Percentiles rank a stretch among this genome's conserved stretches.
Evolutionary conservation across 805 yeast genomes (phyloP).

Genomic region (Kodamaea laetipori): DNA sequence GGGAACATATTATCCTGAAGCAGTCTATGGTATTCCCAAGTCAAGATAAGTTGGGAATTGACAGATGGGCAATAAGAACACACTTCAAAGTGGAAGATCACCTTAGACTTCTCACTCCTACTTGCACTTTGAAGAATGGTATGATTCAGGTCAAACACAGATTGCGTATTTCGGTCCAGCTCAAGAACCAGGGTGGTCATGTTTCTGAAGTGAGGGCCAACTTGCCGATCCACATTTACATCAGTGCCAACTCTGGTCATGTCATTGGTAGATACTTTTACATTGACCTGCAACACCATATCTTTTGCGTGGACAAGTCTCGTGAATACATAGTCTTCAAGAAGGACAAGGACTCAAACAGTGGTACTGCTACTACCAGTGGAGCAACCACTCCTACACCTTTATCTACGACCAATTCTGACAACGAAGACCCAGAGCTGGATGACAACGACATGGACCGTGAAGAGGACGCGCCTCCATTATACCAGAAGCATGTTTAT

Average conservation of each 20-base stretch:
- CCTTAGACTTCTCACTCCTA: constrained; percentile 45
- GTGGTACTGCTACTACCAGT: constrained; percentile 1
- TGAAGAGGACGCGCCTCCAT: constrained; percentile 44
- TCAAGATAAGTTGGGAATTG: constrained; percentile 26
- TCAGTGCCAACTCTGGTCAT: constrained; percentile 42
- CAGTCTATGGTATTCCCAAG: constrained; percentile 27
- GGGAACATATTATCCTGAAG: constrained; percentile 34
- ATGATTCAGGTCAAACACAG: constrained; percentile 49
- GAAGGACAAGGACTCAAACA: constrained; percentile 20
- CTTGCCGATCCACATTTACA: constrained; percentile 47
- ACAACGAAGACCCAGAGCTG: constrained; percentile 13
- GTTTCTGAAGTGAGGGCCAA: constrained; percentile 54
- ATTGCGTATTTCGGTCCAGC: constrained; percentile 44
- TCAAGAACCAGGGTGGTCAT: constrained; percentile 53
- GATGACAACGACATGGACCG: constrained; percentile 28
- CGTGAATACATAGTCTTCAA: constrained; percentile 34
- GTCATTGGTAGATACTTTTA: constrained; percentile 37
- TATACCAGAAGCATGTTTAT: constrained; percentile 40
- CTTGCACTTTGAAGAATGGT: constrained; percentile 42
- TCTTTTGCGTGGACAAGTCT: constrained; percentile 22
- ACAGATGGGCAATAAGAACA: constrained; percentile 50
- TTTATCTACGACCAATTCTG: neutral
- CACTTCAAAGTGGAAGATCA: constrained; percentile 42
- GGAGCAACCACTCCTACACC: constrained; percentile 7
- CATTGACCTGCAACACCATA: constrained; percentile 30